Base-by-base conservation (phyloP, 768 basidiomycete genomes). In the Podaxis carcinomalis region DNA sequence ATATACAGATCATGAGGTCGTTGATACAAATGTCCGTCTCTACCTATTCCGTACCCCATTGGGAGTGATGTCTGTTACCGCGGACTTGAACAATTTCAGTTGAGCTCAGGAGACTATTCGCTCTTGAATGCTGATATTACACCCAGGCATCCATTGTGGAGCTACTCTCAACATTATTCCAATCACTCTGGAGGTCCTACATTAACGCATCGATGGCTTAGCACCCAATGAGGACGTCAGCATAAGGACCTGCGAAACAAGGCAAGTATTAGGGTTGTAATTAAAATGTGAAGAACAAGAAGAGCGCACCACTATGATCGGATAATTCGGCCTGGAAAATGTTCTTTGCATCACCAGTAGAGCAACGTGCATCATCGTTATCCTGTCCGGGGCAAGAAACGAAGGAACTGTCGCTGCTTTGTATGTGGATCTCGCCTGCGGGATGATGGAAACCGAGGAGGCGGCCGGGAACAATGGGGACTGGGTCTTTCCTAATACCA, bases 391-490 rank as follows among this genome's bases (percentile, higher is more conserved):
- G 68, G 59, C 78, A 79, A 27, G 73, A 65, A 16, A 76, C 70
- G 37, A 72, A 75, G 32, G 69, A 68, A 7, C 70, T 74, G 3
- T 73, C 69, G 14, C 74, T 69, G 16, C 75, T 69, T 52, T 83
- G 54, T 49, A 87, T 81, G 62, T 85, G 83, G 13, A 84, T 69
- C 65, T 86, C 84, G n/a, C 83, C 82, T 7, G 76, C 69, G 1
- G 79, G 77, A 56, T 84, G 83, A 36, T 71, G 63, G 70, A 79
- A 88, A 56, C 81, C 82, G 57, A 85, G 66, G 57, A 72, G 73
- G 19, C 76, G 72, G 1, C 76, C 80, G 7, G 86, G 86, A 6
- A 87, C 73, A 62, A 82, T 85, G 25, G 87, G 86, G 46, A 88
- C 72, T 23, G 76, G 58, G 65, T 83, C 80, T 53, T 64, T 55